Evolutionary conservation across 768 basidiomycete genomes (phyloP).

Genomic region (Scleroderma citrinum): DNA sequence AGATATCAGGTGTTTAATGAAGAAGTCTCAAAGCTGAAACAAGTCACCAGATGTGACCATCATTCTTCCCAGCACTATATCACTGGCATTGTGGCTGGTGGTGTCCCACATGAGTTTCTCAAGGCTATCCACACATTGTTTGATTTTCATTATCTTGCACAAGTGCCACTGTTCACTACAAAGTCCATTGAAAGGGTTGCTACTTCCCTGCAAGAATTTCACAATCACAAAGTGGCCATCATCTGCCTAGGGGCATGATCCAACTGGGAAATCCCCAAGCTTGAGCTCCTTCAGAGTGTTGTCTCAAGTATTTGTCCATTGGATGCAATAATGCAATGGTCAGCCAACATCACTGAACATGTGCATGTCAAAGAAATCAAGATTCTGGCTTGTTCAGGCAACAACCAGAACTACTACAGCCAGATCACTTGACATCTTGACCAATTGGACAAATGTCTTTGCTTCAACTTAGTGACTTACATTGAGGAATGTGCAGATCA

Average conservation of each 20-base stretch:
- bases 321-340: conserved; percentile 6
- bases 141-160: conserved; percentile 34
- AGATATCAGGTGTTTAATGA: conserved; percentile 35
- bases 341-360: conserved; percentile 5
- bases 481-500: neutral
- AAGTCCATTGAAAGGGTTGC: conserved; percentile 12
- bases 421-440: conserved; percentile 1
- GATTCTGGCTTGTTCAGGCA: neutral
- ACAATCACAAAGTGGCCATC: conserved; percentile 29
- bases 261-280: conserved; percentile 5
- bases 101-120: conserved; percentile 25
- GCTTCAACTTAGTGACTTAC: neutral
- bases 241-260: conserved; percentile 20
- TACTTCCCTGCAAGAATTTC: conserved; percentile 24
- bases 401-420: conserved; percentile 1
- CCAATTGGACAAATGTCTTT: neutral
- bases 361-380: neutral
- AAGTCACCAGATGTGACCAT: conserved; percentile 36
- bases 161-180: conserved; percentile 25
- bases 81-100: conserved; percentile 30
- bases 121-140: conserved; percentile 28
- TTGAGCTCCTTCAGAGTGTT: conserved; percentile 6
- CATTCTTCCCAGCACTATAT: conserved; percentile 31
- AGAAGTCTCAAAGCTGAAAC: conserved; percentile 37
- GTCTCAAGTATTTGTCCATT: neutral